A percentile compares a stretch with the other conserved stretches of the same genome.
These are phyloP conservation scores for Barnettozyma sp. DNA, from an alignment of 805 yeast species.

Conservation along the genomic window DNA sequence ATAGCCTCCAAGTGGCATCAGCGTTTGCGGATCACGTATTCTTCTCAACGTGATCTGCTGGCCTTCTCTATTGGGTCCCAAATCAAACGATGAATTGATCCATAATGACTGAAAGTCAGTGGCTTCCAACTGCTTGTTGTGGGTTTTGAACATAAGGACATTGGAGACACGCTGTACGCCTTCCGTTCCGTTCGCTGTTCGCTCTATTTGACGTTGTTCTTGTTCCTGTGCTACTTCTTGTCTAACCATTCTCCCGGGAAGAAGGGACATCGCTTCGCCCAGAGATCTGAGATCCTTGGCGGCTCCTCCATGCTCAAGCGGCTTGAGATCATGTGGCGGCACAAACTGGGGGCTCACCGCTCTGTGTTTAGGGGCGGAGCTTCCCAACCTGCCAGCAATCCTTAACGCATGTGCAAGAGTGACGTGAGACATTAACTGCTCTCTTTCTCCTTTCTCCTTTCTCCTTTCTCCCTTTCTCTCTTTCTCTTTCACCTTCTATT, in stretches of 20 bases:
- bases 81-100: constrained; percentile 27
- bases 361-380: too few species aligned
- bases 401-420: too few species aligned
- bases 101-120: constrained; percentile 36
- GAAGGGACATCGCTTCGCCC: constrained; percentile 4
- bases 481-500: too few species aligned
- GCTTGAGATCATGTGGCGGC: too few species aligned
- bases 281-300: too few species aligned
- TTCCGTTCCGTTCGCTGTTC: background rate
- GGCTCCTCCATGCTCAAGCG: too few species aligned
- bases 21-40: constrained; percentile 40
- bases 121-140: constrained; percentile 31
- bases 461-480: too few species aligned
- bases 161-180: constrained; percentile 20
- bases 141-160: constrained; percentile 33
- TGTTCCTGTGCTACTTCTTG: background rate
- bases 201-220: background rate
- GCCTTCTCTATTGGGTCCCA: constrained; percentile 21
- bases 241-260: too few species aligned
- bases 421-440: too few species aligned
- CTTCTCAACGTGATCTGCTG: constrained; percentile 37
- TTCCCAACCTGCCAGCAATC: too few species aligned
- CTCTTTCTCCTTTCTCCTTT: too few species aligned
- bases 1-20: constrained; percentile 42
- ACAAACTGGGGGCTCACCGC: too few species aligned